Evolutionary conservation across 306 rosid genomes (phyloP).

Genomic region (Sechiopsis laciniata): DNA sequence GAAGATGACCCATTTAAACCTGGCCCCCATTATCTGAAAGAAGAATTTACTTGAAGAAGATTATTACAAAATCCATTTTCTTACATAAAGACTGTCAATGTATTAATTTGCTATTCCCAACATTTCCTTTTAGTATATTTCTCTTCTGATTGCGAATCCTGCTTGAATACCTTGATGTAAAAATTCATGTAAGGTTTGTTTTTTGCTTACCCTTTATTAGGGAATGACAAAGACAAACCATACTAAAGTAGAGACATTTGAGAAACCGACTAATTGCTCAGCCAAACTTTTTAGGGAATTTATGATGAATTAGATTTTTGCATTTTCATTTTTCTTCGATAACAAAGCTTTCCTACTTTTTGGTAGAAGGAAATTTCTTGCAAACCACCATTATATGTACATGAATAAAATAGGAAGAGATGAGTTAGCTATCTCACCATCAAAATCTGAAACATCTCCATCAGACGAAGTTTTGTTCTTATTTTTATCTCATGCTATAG

Average conservation of each 20-base stretch:
- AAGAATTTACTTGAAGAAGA: conserved; percentile 38
- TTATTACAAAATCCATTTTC: not conserved
- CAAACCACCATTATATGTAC: too few species aligned
- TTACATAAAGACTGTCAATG: not conserved
- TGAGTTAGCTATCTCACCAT: too few species aligned
- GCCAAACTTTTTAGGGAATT: not conserved
- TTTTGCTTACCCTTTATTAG: too few species aligned
- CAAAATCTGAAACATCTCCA: not conserved
- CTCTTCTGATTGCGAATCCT: not conserved
- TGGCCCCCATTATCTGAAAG: conserved; percentile 56
- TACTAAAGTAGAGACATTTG: too few species aligned
- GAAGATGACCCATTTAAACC: conserved; percentile 76
- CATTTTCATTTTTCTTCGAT: not conserved
- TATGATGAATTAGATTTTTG: not conserved
- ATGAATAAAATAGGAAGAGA: too few species aligned
- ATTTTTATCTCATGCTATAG: too few species aligned
- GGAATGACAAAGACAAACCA: too few species aligned
- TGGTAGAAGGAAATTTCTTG: not conserved
- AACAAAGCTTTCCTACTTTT: not conserved
- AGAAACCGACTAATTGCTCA: not conserved
- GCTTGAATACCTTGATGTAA: too few species aligned
- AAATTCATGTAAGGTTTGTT: too few species aligned
- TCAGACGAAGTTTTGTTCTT: too few species aligned
- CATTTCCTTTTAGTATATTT: not conserved
- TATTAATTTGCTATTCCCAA: conserved; percentile 10